Evolutionary conservation across 2,329 filamentous ascomycete species (phyloP).

Genomic region (Diplodia sapinea): DNA sequence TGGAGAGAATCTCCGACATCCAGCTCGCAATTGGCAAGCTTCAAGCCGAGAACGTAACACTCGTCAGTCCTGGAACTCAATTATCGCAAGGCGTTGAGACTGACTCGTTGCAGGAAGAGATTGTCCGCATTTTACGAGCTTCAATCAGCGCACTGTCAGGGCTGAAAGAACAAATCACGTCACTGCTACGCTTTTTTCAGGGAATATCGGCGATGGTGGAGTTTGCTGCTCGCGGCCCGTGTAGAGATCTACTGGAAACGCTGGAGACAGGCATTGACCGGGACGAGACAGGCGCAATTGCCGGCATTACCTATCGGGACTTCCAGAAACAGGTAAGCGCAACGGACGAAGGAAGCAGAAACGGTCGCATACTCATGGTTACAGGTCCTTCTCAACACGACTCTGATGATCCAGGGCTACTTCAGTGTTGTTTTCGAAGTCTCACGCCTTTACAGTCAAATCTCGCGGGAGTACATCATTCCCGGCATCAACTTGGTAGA

Average conservation of each 20-base stretch:
- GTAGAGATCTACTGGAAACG: constrained; percentile 7
- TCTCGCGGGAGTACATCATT: constrained; percentile 27
- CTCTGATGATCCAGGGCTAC: constrained; percentile 24
- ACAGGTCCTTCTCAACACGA: constrained; percentile 22
- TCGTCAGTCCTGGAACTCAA: neutral
- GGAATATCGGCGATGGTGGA: constrained; percentile 27
- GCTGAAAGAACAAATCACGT: constrained; percentile 23
- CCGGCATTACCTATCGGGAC: constrained; percentile 7
- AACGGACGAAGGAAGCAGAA: too few relatives aligned
- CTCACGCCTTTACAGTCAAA: constrained; percentile 5
- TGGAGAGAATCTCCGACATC: constrained; percentile 14
- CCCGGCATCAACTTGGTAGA: constrained; percentile 22
- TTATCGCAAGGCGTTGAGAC: neutral
- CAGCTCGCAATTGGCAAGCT: constrained; percentile 17
- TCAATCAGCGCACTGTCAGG: constrained; percentile 13
- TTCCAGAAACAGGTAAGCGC: constrained; percentile 23
- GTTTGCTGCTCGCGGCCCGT: constrained; percentile 23
- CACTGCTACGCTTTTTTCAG: constrained; percentile 23
- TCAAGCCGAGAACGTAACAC: constrained; percentile 4
- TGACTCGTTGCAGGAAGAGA: constrained; percentile 3
- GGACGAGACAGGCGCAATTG: neutral
- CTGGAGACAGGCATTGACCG: constrained; percentile 1
- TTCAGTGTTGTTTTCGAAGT: constrained; percentile 25
- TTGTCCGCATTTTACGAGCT: constrained; percentile 18
- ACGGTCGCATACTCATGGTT: neutral